Percentiles rank a stretch among this genome's conserved stretches.
Evolutionary conservation across 371 early-diverging fungal species (phyloP).

Genomic region (Mucor lusitanicus): DNA sequence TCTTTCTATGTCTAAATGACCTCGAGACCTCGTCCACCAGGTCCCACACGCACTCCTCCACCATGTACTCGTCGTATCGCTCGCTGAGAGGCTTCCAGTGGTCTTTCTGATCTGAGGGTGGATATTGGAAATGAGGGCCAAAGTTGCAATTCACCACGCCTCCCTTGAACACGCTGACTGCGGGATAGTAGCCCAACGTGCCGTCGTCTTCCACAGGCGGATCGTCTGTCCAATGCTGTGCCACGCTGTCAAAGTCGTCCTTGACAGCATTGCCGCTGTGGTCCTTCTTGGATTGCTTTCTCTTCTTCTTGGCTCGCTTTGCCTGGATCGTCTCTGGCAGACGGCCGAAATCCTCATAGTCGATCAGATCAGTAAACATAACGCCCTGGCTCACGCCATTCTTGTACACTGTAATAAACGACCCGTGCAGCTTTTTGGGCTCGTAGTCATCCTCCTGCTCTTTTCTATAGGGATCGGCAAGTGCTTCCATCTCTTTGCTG

Average conservation of each 20-base stretch:
- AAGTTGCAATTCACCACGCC: conserved; percentile 69
- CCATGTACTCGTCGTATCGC: conserved; percentile 62
- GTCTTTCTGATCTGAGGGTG: conserved; percentile 52
- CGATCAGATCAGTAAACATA: conserved; percentile 63
- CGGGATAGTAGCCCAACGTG: conserved; percentile 70
- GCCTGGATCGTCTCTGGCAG: conserved; percentile 43
- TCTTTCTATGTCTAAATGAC: conserved; percentile 19
- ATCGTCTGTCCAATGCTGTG: conserved; percentile 50
- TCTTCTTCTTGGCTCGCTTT: conserved; percentile 38
- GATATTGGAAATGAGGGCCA: conserved; percentile 67
- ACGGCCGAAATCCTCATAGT: conserved; percentile 53
- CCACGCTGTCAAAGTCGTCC: conserved; percentile 37
- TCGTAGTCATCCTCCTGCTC: conserved; percentile 32
- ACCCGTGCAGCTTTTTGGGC: conserved; percentile 34
- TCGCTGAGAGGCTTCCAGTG: conserved; percentile 67
- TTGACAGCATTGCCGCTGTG: conserved; percentile 17
- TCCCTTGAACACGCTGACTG: conserved; percentile 66
- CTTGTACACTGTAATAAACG: conserved; percentile 66
- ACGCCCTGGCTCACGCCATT: conserved; percentile 69
- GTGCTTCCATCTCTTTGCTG: conserved; percentile 58
- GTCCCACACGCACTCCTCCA: conserved; percentile 69
- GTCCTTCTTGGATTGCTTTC: conserved; percentile 36
- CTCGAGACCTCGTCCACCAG: conserved; percentile 64
- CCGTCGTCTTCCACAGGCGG: conserved; percentile 68
- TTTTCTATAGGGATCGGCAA: conserved; percentile 42